phyloP scores from a whole-genome alignment of 257 asterid genomes.

The Linaria vulgaris region DNA sequence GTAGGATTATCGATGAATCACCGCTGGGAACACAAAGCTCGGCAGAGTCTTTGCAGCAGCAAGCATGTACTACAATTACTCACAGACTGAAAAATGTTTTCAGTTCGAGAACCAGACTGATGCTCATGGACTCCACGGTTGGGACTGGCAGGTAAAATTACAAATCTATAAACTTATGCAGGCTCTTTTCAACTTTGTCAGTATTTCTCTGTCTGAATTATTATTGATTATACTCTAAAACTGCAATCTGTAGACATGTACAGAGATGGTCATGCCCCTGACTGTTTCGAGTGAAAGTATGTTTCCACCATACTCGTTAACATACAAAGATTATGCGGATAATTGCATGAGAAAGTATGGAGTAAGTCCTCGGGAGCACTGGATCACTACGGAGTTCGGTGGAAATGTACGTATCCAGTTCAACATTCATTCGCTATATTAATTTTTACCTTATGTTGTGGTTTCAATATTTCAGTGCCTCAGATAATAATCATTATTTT shows the following conservation, averaged over 20 bases:
- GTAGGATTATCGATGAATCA: conserved; percentile 60
- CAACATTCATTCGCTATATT: neutral
- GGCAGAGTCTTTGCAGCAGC: conserved; percentile 65
- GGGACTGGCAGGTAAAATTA: conserved; percentile 89
- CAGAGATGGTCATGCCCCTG: conserved; percentile 90
- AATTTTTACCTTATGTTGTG: neutral
- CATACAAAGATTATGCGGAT: conserved; percentile 41
- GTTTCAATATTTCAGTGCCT: neutral
- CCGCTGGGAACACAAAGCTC: conserved; percentile 47
- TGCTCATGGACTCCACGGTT: conserved; percentile 65
- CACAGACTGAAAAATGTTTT: conserved; percentile 63
- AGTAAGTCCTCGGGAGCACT: conserved; percentile 64
- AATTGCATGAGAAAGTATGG: conserved; percentile 45
- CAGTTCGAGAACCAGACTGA: conserved; percentile 47
- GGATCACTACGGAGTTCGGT: conserved; percentile 81
- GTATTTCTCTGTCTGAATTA: neutral
- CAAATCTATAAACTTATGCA: no score
- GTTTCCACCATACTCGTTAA: conserved; percentile 64
- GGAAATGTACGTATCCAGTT: conserved; percentile 45
- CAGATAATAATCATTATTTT: neutral
- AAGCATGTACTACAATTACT: conserved; percentile 70
- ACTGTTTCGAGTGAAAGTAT: conserved; percentile 56
- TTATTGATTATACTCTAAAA: conserved; percentile 10
- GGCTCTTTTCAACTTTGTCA: neutral
- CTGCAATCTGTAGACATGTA: conserved; percentile 54